Percentiles rank a stretch among this genome's conserved stretches.
Evolutionary conservation across 306 rosid species (phyloP).

Genomic region (Trifolium pratense): DNA sequence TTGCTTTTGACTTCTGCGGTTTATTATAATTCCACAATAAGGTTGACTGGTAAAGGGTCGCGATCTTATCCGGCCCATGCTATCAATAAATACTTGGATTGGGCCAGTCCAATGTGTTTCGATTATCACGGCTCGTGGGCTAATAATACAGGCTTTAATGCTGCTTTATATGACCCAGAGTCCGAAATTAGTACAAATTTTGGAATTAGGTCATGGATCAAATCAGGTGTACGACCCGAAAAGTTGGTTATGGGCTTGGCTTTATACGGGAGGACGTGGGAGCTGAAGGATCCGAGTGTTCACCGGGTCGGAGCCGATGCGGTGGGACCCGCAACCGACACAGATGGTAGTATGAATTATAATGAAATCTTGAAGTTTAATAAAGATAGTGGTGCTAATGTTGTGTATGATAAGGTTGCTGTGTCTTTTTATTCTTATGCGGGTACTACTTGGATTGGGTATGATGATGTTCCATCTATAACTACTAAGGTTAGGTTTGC

Average conservation of each 20-base stretch:
- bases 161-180: conserved; percentile 55
- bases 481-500: conserved; percentile 57
- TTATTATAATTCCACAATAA: conserved; percentile 55
- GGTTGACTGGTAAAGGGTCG: conserved; percentile 34
- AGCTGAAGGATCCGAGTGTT: conserved; percentile 45
- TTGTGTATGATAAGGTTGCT: conserved; percentile 56
- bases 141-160: conserved; percentile 57
- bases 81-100: conserved; percentile 55
- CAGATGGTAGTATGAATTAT: conserved; percentile 56
- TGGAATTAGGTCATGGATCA: conserved; percentile 74
- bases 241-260: conserved; percentile 80
- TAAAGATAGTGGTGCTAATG: conserved; percentile 34
- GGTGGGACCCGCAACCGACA: conserved; percentile 57
- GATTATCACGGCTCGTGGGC: conserved; percentile 78
- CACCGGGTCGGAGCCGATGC: conserved; percentile 59
- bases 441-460: conserved; percentile 72
- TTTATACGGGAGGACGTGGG: conserved; percentile 74
- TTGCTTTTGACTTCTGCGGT: conserved; percentile 68
- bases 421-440: conserved; percentile 63
- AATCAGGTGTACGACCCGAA: conserved; percentile 51
- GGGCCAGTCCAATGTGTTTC: conserved; percentile 80
- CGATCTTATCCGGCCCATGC: conserved; percentile 60
- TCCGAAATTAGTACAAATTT: conserved; percentile 55
- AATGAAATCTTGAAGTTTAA: conserved; percentile 54
- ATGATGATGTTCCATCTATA: conserved; percentile 66